phyloP scores from a whole-genome alignment of 1,284 basidiomycete species.

The Somion occarium region DNA sequence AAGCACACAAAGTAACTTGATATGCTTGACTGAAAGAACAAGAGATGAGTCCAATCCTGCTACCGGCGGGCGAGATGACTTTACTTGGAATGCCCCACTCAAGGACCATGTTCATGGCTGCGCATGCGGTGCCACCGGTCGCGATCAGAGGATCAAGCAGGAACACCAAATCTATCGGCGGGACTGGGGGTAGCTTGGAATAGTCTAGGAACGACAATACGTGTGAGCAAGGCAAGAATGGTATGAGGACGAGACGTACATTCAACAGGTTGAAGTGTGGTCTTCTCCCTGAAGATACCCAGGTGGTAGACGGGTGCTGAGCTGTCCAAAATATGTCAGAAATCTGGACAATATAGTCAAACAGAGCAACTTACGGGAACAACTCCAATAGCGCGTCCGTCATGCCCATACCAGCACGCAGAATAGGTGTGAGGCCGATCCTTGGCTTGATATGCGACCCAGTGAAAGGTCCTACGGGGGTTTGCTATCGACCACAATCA shows the following conservation, averaged over 20 bases:
- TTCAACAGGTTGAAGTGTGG: slow-evolving; percentile 89
- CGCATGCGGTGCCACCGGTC: slow-evolving; percentile 89
- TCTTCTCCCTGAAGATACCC: slow-evolving; percentile 88
- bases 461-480: slow-evolving; percentile 64
- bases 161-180: slow-evolving; percentile 79
- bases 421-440: slow-evolving; percentile 85
- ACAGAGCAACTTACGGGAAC: slow-evolving; percentile 58
- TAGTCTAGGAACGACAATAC: slow-evolving; percentile 55
- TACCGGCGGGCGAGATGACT: too few species aligned
- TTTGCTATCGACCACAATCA: slow-evolving; percentile 36
- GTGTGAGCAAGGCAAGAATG: neutral
- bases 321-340: slow-evolving; percentile 29
- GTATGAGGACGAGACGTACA: slow-evolving; percentile 41
- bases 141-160: slow-evolving; percentile 91
- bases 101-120: slow-evolving; percentile 77
- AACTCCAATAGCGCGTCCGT: slow-evolving; percentile 78
- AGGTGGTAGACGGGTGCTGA: slow-evolving; percentile 86
- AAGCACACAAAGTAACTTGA: slow-evolving; percentile 84
- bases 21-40: slow-evolving; percentile 47
- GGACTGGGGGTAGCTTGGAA: slow-evolving; percentile 80
- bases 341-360: neutral
- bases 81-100: slow-evolving; percentile 84
- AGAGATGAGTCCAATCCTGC: slow-evolving; percentile 1
- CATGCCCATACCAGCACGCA: slow-evolving; percentile 95
- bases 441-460: slow-evolving; percentile 65